phyloP scores from a whole-genome alignment of 129 eudicot species.

The Glebionis coronaria region DNA sequence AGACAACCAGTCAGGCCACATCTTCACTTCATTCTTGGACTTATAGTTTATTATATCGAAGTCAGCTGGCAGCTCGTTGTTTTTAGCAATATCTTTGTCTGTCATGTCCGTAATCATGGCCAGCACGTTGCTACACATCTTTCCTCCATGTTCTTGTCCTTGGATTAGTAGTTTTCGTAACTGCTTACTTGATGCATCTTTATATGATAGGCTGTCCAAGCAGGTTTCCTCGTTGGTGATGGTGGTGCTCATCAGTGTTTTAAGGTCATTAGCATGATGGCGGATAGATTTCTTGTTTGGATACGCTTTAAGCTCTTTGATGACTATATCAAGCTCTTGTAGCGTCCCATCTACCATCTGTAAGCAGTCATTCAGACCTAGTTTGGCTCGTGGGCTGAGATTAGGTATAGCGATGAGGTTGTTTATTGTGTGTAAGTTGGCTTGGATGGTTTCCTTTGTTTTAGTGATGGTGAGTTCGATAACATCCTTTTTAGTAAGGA shows the following conservation, averaged over 20 bases:
- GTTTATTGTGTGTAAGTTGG: slow-evolving; percentile 34
- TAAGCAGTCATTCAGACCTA: slow-evolving; percentile 71
- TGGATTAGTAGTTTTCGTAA: neutral
- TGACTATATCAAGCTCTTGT: slow-evolving; percentile 52
- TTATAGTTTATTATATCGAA: neutral
- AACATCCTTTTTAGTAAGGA: slow-evolving; percentile 43
- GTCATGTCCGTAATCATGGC: slow-evolving; percentile 24
- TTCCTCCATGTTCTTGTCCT: slow-evolving; percentile 33
- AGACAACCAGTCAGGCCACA: slow-evolving; percentile 38
- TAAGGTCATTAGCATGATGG: slow-evolving; percentile 62
- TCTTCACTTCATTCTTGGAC: neutral
- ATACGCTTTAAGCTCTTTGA: slow-evolving; percentile 39
- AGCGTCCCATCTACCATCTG: slow-evolving; percentile 52
- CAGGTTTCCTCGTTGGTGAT: slow-evolving; percentile 62
- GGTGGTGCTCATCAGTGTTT: slow-evolving; percentile 62
- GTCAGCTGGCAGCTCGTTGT: neutral
- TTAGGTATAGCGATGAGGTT: slow-evolving; percentile 25
- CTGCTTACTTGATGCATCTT: neutral
- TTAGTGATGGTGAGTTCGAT: slow-evolving; percentile 42
- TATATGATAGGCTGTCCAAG: slow-evolving; percentile 27
- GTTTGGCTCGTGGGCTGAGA: slow-evolving; percentile 35
- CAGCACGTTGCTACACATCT: slow-evolving; percentile 32
- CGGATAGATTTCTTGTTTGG: slow-evolving; percentile 35
- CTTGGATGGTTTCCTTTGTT: slow-evolving; percentile 34
- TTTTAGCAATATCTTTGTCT: slow-evolving; percentile 14